Evolutionary conservation across 805 yeast species (phyloP), one percentile per base, ranked within the genome.

Genomic region (Wickerhamomyces hampshirensis): DNA sequence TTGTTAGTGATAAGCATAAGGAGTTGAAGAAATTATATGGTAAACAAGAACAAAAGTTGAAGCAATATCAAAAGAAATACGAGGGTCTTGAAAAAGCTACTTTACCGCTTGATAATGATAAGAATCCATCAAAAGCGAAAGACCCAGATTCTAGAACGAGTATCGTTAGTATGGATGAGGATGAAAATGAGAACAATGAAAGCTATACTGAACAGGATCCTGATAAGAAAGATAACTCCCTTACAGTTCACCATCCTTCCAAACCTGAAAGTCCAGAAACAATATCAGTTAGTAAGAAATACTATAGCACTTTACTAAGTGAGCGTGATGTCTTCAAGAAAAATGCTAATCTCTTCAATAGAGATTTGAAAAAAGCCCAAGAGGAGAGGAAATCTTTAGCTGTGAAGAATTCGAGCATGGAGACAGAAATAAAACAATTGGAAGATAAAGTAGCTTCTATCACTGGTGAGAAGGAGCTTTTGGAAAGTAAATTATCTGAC

Each of bases 251-350:
- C 7, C 24, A 21, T 21, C 24, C 24, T 8, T 7, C 10, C 7
- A 21, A 21, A 21, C 7, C 11, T 7, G 11, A 21, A 8, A 11
- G 11, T 8, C 11, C 24, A 21, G 24, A 21, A 21, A 21, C 10
- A 8, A 21, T 21, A 8, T 8, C 24, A 21, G 11, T 21, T 7
- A 11, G 10, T 21, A 21, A 21, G 11, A 21, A 21, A 11, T 8
- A 8, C 11, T 11, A 21, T 21, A 27, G 5, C 18, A 36, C 37
- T 4, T 18, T 30, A 8, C 30, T 21, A 13, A 28, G 26, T 21
- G 41, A 38, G 18, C 29, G 37, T 19, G 41, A 33, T 21, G 10
- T 8, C 9, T 38, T 26, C 23, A 34, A 30, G 26, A 30, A 27
- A 8, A 26, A 21, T 19, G 6, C 17, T 5, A 32, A 27, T 3